Evolutionary conservation across 2,329 filamentous ascomycete species (phyloP), one percentile per base, ranked within the genome.

Genomic region (Aplosporella prunicola): DNA sequence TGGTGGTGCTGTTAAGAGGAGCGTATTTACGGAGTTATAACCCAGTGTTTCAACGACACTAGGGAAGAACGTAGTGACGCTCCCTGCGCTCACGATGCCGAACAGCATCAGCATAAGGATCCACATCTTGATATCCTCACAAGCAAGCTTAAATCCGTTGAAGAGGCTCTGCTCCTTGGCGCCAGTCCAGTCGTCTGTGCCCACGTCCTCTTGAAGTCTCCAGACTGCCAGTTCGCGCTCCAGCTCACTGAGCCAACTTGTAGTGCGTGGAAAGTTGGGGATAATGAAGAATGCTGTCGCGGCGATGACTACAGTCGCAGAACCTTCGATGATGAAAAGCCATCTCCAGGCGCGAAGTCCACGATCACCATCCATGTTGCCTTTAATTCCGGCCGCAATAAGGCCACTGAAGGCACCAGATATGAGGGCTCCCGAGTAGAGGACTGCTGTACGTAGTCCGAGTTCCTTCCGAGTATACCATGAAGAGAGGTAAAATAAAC

Each of bases 401-500:
- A 69, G 47, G 22, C 78, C 80, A 0, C 78, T 81, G 49, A 86
- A 85, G 1, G 81, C 80, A 4, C 80, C 79, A 1, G 77, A 80
- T 14, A 86, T 71, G 18, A 85, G 63, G 0, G 76, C 76, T 0
- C 80, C 82, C 0, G 77, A 75, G 53, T 82, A 82, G 5, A 83
- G 66, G 14, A 79, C 62, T 2, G 77, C 76, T 10, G 75, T 81
- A 8, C 78, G 68, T n/a, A 80, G 60, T 8, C 72, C 74, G 2
- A 82, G 64, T 52, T 82, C 81, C 44, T 76, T 74, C 29, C 79
- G 69, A 0, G 77, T 83, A 48, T 85, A 85, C 79, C 80, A 83
- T 37, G 68, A 65, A 3, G 63, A 68, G 1, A 82, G 64, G 46
- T 75, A 80, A 59, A 77, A 82, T 3, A 81, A 57, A 47, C 74